phyloP scores from a whole-genome alignment of 2,329 filamentous ascomycete genomes.

The Ilyonectria mors-panacis region DNA sequence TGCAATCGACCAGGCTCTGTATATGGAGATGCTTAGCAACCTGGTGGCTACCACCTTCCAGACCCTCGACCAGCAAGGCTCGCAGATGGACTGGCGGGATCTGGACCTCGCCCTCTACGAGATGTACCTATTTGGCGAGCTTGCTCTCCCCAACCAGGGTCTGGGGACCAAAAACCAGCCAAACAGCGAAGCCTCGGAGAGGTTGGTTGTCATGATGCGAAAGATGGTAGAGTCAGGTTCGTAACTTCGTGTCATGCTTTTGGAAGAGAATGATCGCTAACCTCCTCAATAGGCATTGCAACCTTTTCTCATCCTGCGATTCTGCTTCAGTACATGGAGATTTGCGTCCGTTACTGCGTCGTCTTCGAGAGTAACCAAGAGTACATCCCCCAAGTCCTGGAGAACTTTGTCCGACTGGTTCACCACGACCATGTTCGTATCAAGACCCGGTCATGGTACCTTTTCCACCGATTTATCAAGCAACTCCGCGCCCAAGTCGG shows the following conservation, averaged over 20 bases:
- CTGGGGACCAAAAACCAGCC: slow-evolving; percentile 89
- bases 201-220: slow-evolving; percentile 91
- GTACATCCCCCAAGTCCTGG: slow-evolving; percentile 87
- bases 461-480: slow-evolving; percentile 94
- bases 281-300: slow-evolving; percentile 76
- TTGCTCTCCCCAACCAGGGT: slow-evolving; percentile 90
- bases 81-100: slow-evolving; percentile 92
- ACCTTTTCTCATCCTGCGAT: slow-evolving; percentile 92
- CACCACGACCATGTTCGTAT: slow-evolving; percentile 92
- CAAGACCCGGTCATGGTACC: slow-evolving; percentile 93
- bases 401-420: slow-evolving; percentile 91
- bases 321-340: slow-evolving; percentile 97
- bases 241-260: slow-evolving; percentile 47
- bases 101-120: slow-evolving; percentile 94
- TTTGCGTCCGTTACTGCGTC: slow-evolving; percentile 91
- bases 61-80: slow-evolving; percentile 80
- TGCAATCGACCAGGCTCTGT: slow-evolving; percentile 88
- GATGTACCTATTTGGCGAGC: slow-evolving; percentile 95
- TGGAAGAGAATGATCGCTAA: slow-evolving; percentile 34
- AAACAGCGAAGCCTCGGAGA: slow-evolving; percentile 82
- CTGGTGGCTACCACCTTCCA: slow-evolving; percentile 91
- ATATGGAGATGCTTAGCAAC: slow-evolving; percentile 89
- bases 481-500: slow-evolving; percentile 87
- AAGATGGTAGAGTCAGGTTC: slow-evolving; percentile 94
- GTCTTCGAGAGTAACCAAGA: slow-evolving; percentile 91